Percentiles rank a stretch among this genome's conserved stretches.
These are phyloP conservation scores for Scenedesmus sp. DNA, from an alignment of 163 green algal species.

Conservation along the genomic window DNA sequence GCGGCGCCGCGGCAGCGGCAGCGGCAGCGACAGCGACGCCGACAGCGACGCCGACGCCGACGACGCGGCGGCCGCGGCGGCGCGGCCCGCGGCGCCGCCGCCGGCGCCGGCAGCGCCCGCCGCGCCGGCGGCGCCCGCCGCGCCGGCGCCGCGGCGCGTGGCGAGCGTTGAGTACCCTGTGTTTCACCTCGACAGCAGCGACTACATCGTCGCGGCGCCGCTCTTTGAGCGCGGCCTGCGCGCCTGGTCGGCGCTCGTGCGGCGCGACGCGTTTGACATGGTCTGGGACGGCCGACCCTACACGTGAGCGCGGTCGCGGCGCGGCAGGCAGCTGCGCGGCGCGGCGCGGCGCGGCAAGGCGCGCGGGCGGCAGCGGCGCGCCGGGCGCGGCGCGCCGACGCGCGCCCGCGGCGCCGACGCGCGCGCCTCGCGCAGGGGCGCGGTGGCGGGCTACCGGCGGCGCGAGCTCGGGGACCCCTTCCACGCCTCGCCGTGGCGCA, in stretches of 20 bases:
- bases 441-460: neutral
- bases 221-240: constrained; percentile 27
- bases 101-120: too few species aligned
- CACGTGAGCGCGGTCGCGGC: neutral
- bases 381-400: too few species aligned
- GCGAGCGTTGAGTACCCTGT: neutral
- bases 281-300: constrained; percentile 6
- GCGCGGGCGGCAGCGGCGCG: too few species aligned
- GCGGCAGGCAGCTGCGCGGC: neutral
- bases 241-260: neutral
- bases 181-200: constrained; percentile 18
- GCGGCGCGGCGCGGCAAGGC: too few species aligned
- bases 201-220: constrained; percentile 26
- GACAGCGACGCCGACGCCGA: neutral
- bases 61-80: neutral
- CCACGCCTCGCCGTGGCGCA: constrained; percentile 17
- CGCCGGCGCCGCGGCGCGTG: neutral
- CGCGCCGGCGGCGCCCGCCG: too few species aligned
- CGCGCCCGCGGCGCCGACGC: too few species aligned
- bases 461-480: constrained; percentile 9
- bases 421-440: too few species aligned
- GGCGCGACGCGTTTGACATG: constrained; percentile 21
- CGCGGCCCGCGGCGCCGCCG: too few species aligned
- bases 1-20: neutral
- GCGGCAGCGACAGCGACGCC: neutral